Percentiles rank a stretch among this genome's conserved stretches.
Evolutionary conservation across 495 filamentous ascomycete genomes (phyloP).

Genomic region (Annulohypoxylon maeteangense): DNA sequence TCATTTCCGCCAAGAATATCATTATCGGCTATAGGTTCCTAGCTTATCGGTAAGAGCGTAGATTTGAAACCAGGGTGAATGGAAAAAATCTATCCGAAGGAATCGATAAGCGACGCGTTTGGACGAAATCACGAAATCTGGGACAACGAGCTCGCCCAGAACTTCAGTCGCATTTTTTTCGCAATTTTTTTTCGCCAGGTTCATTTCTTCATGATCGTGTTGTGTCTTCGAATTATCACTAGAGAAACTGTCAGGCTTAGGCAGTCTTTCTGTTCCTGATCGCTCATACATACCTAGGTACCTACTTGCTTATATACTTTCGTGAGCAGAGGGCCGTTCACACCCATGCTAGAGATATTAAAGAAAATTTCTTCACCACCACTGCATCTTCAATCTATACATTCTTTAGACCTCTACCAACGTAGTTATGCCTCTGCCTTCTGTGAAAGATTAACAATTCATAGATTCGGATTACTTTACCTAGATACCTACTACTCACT

Average conservation of each 20-base stretch:
- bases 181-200: not conserved
- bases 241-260: not conserved
- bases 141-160: not conserved
- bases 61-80: constrained; percentile 2
- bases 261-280: not conserved
- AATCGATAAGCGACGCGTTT: not conserved
- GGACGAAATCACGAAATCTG: not conserved
- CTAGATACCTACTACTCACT: too few species aligned
- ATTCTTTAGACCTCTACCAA: not conserved
- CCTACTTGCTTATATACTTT: too few species aligned
- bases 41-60: not conserved
- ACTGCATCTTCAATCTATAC: not conserved
- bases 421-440: not conserved
- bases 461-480: not conserved
- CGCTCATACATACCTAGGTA: too few species aligned
- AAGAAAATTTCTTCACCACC: not conserved
- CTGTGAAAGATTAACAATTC: not conserved
- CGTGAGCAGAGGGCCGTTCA: not conserved
- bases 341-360: not conserved
- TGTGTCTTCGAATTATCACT: not conserved
- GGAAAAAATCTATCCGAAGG: not conserved
- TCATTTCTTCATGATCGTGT: not conserved
- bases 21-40: constrained; percentile 2
- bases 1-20: constrained; percentile 6
- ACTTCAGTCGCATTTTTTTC: not conserved